Percentiles rank a stretch among this genome's conserved stretches.
These are phyloP conservation scores for Helichrysum umbraculigerum DNA, from an alignment of 129 eudicot genomes.

Conservation along the genomic window DNA sequence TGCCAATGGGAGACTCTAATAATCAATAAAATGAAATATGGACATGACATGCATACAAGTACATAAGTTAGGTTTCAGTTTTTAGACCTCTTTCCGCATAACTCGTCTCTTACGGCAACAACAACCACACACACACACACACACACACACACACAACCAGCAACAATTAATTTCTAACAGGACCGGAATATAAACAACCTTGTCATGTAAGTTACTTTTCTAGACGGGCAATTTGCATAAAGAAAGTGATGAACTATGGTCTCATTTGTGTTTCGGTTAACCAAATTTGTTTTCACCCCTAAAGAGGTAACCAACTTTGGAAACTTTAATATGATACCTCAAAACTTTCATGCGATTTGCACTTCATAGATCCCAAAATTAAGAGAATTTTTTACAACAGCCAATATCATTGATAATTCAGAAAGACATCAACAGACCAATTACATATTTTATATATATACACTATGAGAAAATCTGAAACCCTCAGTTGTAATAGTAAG, in stretches of 20 bases:
- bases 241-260: neutral
- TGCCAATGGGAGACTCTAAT: neutral
- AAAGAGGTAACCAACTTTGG: neutral
- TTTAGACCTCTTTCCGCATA: neutral
- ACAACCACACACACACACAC: too few species aligned
- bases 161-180: neutral
- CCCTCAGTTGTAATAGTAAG: neutral
- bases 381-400: neutral
- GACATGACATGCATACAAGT: neutral
- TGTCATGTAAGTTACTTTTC: neutral
- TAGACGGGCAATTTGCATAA: neutral
- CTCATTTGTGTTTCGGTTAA: neutral
- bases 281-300: too few species aligned
- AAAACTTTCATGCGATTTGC: neutral
- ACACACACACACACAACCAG: too few species aligned
- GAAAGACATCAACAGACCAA: neutral
- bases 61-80: too few species aligned
- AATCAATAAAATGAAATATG: neutral
- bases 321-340: neutral
- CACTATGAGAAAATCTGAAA: neutral
- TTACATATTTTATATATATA: too few species aligned
- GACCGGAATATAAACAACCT: neutral
- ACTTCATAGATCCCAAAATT: neutral
- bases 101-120: neutral
- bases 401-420: neutral